Base-by-base conservation (phyloP, 176 grass and related monocot species). In the Luzula sylvatica region DNA sequence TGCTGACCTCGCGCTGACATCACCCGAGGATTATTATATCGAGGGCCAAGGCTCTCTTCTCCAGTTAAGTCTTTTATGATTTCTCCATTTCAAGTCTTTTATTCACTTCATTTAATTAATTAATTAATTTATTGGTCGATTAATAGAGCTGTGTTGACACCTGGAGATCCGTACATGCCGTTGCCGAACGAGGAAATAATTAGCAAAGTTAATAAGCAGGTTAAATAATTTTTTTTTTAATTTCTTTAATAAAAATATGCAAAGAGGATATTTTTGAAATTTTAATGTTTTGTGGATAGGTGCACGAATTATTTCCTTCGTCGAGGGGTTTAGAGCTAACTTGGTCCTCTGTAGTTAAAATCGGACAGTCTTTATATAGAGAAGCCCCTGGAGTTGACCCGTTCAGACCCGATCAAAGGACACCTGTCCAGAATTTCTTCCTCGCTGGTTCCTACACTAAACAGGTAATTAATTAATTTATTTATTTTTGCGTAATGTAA, bases 141-240 rank as follows among this genome's bases (percentile, higher is more conserved):
- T 76, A 50, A 22, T 58, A 96, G 90, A 75, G 90, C 84, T 86
- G 90, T 96, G 65, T 67, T 96, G 35, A 96, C 90, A 46, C 90
- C 84, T 68, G 90, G 90, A 13, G 90, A 86, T 75, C 90, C 90
- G 15, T 96, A 96, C 63, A 96, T 96, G 90, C 90, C 90, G 63
- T 79, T 96, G 58, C 74, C 62, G 42, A 96, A 96, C 65, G 83
- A 96, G 50, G 71, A 65, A 53, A 96, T 96, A 54, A 86, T 88
- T 56, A 75, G 73, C 60, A 89, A 69, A 73, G 77, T 96, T 55
- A 55, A 79, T 70, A 89, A 89, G 49, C 90, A 96, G 80, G 90
- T 96, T 65, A 11, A 42, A 35, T 7, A 35, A 35, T 9, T 9
- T 0, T 44, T 56, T 7, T 41, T 14, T 15, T 47, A 38, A 51